Evolutionary conservation across 768 basidiomycete genomes (phyloP).

Genomic region (Auriscalpium orientale): DNA sequence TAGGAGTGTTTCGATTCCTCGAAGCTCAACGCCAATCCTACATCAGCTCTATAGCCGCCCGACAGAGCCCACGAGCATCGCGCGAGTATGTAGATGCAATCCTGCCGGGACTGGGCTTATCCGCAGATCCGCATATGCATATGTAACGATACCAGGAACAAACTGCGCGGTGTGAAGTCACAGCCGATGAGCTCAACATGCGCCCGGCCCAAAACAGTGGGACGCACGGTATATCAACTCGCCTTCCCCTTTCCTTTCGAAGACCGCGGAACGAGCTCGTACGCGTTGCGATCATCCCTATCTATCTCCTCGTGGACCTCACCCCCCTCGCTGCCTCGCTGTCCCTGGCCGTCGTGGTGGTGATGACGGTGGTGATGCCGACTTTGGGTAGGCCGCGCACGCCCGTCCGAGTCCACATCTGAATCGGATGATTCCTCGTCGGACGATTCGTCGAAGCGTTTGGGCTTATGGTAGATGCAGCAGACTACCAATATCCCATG

Average conservation of each 20-base stretch:
- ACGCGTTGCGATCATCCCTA: slow-evolving; percentile 4
- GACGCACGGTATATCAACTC: too few relatives aligned
- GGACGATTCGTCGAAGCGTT: slow-evolving; percentile 75
- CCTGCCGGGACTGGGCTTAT: too few relatives aligned
- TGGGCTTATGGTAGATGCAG: slow-evolving; percentile 88
- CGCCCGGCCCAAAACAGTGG: too few relatives aligned
- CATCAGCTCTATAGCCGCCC: too few relatives aligned
- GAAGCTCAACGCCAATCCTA: too few relatives aligned
- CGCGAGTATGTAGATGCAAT: too few relatives aligned
- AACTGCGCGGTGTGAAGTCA: too few relatives aligned
- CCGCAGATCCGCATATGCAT: too few relatives aligned
- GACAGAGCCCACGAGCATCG: too few relatives aligned
- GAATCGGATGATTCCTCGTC: slow-evolving; percentile 49
- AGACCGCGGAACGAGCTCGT: slow-evolving; percentile 3
- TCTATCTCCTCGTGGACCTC: neutral
- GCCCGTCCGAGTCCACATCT: slow-evolving; percentile 24
- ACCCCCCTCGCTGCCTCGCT: neutral
- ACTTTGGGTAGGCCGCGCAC: slow-evolving; percentile 1
- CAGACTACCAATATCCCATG: slow-evolving; percentile 53
- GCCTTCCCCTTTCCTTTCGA: slow-evolving; percentile 8
- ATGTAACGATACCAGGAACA: too few relatives aligned
- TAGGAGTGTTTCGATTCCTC: too few relatives aligned
- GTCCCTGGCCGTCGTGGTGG: neutral
- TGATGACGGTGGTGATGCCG: slow-evolving; percentile 1
- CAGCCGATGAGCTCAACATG: too few relatives aligned